A percentile compares a stretch with the other conserved stretches of the same genome.
Conservation (phyloP, 306 rosid species). For the Sesbania bispinosa region DNA sequence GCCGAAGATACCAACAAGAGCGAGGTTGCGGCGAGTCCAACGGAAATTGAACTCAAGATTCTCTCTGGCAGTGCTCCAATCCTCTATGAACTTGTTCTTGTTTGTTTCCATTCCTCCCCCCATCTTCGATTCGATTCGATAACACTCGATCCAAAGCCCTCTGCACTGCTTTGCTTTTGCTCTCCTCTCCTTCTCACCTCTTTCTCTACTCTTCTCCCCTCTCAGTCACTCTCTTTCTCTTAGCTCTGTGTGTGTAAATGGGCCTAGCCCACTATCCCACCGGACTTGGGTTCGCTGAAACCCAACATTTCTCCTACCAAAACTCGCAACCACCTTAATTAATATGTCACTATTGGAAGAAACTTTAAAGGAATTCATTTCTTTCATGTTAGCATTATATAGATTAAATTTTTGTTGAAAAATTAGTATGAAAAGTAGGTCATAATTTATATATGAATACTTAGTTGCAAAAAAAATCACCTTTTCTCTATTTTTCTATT, state of each 20-base stretch:
- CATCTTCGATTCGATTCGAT: constrained; percentile 36
- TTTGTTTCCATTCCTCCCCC: constrained; percentile 96
- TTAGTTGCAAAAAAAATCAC: too few species aligned
- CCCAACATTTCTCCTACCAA: too few species aligned
- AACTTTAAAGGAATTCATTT: too few species aligned
- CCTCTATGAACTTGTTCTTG: constrained; percentile 89
- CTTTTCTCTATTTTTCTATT: too few species aligned
- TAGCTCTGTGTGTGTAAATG: neutral
- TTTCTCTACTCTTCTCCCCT: neutral
- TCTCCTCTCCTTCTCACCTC: neutral
- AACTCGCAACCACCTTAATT: too few species aligned
- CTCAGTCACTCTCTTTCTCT: neutral
- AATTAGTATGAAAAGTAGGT: too few species aligned
- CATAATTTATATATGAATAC: too few species aligned
- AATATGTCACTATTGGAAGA: too few species aligned
- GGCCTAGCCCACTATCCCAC: neutral
- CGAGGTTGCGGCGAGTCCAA: constrained; percentile 92
- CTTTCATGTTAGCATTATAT: too few species aligned
- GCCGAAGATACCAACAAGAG: constrained; percentile 82
- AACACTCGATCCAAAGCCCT: neutral
- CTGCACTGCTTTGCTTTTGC: neutral
- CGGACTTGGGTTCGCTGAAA: neutral
- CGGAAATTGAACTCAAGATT: constrained; percentile 87
- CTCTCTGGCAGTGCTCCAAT: constrained; percentile 85
- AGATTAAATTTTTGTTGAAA: too few species aligned